These are phyloP conservation scores for Rutstroemia sp. DNA, from an alignment of 2,329 filamentous ascomycete species.

Conservation along the genomic window DNA sequence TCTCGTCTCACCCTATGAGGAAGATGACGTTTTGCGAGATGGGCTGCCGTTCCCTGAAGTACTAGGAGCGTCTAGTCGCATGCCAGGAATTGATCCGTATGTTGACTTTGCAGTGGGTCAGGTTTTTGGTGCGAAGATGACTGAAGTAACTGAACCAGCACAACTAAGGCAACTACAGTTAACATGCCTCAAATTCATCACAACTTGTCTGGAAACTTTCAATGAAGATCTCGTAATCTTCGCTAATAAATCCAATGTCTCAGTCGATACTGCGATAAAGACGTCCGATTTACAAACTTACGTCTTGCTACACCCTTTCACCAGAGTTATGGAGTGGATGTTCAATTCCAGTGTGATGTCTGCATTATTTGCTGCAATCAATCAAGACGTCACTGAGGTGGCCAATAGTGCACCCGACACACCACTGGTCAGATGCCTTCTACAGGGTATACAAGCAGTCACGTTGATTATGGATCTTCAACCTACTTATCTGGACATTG, in stretches of 20 bases:
- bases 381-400: constrained; percentile 67
- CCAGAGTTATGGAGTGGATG: constrained; percentile 95
- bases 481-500: constrained; percentile 83
- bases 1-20: constrained; percentile 59
- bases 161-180: constrained; percentile 69
- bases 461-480: constrained; percentile 79
- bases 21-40: constrained; percentile 59
- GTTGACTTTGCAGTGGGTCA: constrained; percentile 83
- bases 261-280: constrained; percentile 67
- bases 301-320: constrained; percentile 82
- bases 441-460: constrained; percentile 78
- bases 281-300: constrained; percentile 72
- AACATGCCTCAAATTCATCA: constrained; percentile 77
- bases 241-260: constrained; percentile 68
- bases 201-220: constrained; percentile 73
- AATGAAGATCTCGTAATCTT: constrained; percentile 90
- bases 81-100: constrained; percentile 84
- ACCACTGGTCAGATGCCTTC: constrained; percentile 69
- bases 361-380: constrained; percentile 69
- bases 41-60: constrained; percentile 79
- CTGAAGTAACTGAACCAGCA: constrained; percentile 54
- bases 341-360: constrained; percentile 86
- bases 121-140: constrained; percentile 55
- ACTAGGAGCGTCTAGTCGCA: constrained; percentile 68
- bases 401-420: constrained; percentile 69